A percentile compares a stretch with the other conserved stretches of the same genome.
Evolutionary conservation across 495 filamentous ascomycete species (phyloP).

Genomic region (Aspergillus ostianus): DNA sequence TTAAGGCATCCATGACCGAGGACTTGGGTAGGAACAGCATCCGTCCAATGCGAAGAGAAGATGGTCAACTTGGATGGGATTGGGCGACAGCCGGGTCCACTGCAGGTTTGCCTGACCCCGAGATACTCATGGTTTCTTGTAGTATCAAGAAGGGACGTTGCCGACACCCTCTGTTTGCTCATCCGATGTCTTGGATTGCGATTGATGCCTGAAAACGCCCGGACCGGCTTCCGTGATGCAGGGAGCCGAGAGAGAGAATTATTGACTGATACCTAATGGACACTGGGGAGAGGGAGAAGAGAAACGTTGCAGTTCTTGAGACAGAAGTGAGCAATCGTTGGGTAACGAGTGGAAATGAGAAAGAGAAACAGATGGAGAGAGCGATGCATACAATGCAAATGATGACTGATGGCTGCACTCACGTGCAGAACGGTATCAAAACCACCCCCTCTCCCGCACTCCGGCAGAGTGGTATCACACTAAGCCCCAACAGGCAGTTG

Average conservation of each 20-base stretch:
- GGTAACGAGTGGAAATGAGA: not conserved
- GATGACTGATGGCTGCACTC: slow-evolving; percentile 8
- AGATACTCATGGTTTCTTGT: not conserved
- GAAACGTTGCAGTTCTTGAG: too few species aligned
- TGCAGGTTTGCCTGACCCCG: slow-evolving; percentile 8
- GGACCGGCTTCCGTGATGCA: not conserved
- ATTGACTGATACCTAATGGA: not conserved
- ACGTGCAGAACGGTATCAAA: slow-evolving; percentile 19
- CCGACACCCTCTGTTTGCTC: slow-evolving; percentile 1
- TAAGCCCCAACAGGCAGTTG: slow-evolving; percentile 1
- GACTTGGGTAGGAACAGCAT: slow-evolving; percentile 13
- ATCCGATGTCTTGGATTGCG: not conserved
- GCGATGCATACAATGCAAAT: not conserved
- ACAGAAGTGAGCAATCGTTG: too few species aligned
- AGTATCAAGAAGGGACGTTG: not conserved
- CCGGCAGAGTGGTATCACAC: not conserved
- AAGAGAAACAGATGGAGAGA: slow-evolving; percentile 2
- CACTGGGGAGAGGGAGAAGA: too few species aligned
- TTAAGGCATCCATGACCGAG: slow-evolving; percentile 2
- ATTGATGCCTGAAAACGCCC: slow-evolving; percentile 5
- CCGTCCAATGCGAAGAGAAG: not conserved
- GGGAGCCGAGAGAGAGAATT: not conserved
- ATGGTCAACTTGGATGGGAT: slow-evolving; percentile 9
- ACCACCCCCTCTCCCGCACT: slow-evolving; percentile 9
- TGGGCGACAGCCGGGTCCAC: slow-evolving; percentile 4